Evolutionary conservation across 2,329 filamentous ascomycete genomes (phyloP).

Genomic region (Zasmidium cellare): DNA sequence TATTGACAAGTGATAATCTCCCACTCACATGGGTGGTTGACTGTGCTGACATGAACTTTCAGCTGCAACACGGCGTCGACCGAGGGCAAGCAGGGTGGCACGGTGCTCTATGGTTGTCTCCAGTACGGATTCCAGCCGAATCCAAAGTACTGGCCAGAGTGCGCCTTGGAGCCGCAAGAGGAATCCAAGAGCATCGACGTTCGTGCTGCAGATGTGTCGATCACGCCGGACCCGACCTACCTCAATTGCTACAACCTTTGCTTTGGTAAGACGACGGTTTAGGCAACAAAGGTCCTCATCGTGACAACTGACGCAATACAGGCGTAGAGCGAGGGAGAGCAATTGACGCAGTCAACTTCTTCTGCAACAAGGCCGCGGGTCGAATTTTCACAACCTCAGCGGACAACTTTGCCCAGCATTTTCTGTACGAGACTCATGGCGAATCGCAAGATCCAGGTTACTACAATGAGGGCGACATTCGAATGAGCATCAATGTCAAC

Average conservation of each 20-base stretch:
- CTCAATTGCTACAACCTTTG: too few relatives aligned
- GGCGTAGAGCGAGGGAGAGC: constrained; percentile 2
- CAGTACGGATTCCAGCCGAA: background rate
- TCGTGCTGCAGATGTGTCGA: too few relatives aligned
- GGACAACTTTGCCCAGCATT: background rate
- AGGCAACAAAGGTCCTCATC: background rate
- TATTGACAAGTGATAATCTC: background rate
- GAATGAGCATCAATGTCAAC: constrained; percentile 2
- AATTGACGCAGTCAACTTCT: constrained; percentile 7
- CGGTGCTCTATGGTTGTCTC: background rate
- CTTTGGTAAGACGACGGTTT: too few relatives aligned
- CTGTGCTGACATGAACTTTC: background rate
- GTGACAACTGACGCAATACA: background rate
- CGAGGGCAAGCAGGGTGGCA: background rate
- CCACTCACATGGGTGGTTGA: background rate
- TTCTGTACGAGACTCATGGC: background rate
- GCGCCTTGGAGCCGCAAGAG: background rate
- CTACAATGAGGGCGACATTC: constrained; percentile 6
- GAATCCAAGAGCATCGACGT: too few relatives aligned
- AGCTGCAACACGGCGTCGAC: background rate
- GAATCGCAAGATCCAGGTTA: background rate
- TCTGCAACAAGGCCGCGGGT: constrained; percentile 7
- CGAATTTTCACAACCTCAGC: background rate
- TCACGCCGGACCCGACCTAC: too few relatives aligned
- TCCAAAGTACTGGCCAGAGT: background rate